Evolutionary conservation across 2,329 filamentous ascomycete species (phyloP).

Genomic region (Xylariaceae sp.): DNA sequence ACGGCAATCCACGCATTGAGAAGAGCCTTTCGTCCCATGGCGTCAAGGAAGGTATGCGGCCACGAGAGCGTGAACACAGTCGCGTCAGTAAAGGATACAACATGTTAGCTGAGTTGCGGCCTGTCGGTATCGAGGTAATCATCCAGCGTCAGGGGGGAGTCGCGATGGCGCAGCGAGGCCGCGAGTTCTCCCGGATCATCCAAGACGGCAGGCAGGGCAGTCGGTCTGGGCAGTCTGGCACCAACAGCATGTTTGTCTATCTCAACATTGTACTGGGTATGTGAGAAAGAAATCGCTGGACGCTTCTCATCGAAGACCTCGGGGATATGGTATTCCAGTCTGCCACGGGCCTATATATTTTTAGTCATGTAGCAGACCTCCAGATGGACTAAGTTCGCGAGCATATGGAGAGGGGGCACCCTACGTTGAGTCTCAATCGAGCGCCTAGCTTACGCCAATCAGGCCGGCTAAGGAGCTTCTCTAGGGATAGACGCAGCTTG

Average conservation of each 20-base stretch:
- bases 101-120: constrained; percentile 51
- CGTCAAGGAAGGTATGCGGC: constrained; percentile 53
- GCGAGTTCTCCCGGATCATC: constrained; percentile 31
- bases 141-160: constrained; percentile 36
- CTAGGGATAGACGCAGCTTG: constrained; percentile 41
- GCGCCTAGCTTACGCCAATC: constrained; percentile 51
- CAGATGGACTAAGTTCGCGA: not conserved
- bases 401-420: not conserved
- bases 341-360: constrained; percentile 25
- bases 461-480: constrained; percentile 42
- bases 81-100: constrained; percentile 52
- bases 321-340: constrained; percentile 48
- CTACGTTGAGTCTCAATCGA: constrained; percentile 46
- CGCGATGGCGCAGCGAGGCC: constrained; percentile 28
- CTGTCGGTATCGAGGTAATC: constrained; percentile 47
- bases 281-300: constrained; percentile 46
- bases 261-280: constrained; percentile 38
- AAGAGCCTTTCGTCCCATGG: constrained; percentile 45
- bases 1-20: constrained; percentile 50
- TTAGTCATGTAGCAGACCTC: constrained; percentile 4
- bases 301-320: constrained; percentile 40
- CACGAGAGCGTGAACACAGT: constrained; percentile 51
- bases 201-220: constrained; percentile 35
- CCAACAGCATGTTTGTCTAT: constrained; percentile 48
- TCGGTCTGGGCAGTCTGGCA: constrained; percentile 39